These are phyloP conservation scores for Balansia obtecta DNA, from an alignment of 2,329 filamentous ascomycete species.

Conservation along the genomic window DNA sequence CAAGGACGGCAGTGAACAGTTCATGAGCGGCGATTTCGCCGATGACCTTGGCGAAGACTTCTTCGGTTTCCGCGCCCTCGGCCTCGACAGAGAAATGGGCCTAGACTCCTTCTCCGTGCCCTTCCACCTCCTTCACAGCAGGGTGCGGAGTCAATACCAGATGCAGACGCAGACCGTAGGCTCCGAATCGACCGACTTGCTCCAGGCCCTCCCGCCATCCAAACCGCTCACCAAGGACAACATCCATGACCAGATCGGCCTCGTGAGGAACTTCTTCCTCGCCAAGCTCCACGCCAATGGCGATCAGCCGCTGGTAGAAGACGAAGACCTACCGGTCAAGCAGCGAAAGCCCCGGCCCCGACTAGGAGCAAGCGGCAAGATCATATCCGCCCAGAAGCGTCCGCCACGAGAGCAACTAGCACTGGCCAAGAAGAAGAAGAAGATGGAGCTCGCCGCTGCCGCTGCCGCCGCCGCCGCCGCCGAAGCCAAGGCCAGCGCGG, in stretches of 20 bases:
- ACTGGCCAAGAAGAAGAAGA: conserved; percentile 79
- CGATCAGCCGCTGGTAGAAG: conserved; percentile 73
- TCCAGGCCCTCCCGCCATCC: conserved; percentile 55
- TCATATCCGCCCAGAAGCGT: conserved; percentile 71
- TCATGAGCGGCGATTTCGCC: conserved; percentile 91
- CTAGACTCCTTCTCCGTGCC: conserved; percentile 82
- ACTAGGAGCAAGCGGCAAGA: conserved; percentile 65
- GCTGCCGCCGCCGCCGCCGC: conserved; percentile 42
- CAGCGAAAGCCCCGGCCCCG: conserved; percentile 65
- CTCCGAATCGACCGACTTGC: conserved; percentile 45
- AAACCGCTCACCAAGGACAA: conserved; percentile 71
- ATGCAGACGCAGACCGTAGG: conserved; percentile 55
- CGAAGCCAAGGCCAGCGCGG: conserved; percentile 20
- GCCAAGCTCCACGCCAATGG: conserved; percentile 76
- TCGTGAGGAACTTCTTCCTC: conserved; percentile 85
- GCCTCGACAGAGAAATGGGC: conserved; percentile 82
- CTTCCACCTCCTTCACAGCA: conserved; percentile 82
- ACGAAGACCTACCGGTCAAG: conserved; percentile 88
- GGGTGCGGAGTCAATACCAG: conserved; percentile 76
- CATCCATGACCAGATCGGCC: conserved; percentile 67
- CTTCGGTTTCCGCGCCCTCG: conserved; percentile 94
- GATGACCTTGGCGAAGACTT: conserved; percentile 98
- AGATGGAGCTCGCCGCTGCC: conserved; percentile 45
- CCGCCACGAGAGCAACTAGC: conserved; percentile 73
- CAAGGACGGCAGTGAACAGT: conserved; percentile 94